These are phyloP conservation scores for Aspergillus sclerotiicarbonarius DNA, from an alignment of 495 filamentous ascomycete species.

Conservation along the genomic window DNA sequence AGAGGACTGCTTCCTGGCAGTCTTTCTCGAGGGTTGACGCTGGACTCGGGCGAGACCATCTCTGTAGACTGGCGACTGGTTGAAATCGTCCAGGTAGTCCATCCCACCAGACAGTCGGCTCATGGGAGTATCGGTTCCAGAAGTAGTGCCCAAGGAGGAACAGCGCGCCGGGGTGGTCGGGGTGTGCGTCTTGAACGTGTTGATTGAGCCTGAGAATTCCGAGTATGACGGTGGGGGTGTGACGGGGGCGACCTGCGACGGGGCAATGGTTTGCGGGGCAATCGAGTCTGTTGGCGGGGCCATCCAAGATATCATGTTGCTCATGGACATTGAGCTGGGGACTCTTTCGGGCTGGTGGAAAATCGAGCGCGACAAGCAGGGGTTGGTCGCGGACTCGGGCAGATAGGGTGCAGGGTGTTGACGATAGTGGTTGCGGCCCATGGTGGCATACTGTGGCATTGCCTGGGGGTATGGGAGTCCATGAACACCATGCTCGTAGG, in stretches of 20 bases:
- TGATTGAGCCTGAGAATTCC: constrained; percentile 38
- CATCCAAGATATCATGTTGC: constrained; percentile 45
- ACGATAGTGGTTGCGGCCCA: constrained; percentile 40
- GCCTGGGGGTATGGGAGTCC: constrained; percentile 36
- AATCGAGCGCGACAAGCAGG: constrained; percentile 44
- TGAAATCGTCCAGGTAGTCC: constrained; percentile 42
- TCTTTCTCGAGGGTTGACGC: constrained; percentile 36
- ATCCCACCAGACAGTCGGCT: constrained; percentile 37
- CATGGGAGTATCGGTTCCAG: constrained; percentile 39
- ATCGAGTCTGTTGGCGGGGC: constrained; percentile 33
- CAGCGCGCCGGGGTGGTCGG: constrained; percentile 44
- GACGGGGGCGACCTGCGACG: constrained; percentile 36
- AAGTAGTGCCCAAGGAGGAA: constrained; percentile 37
- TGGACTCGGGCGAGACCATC: constrained; percentile 35
- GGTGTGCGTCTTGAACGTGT: constrained; percentile 40
- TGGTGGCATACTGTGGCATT: constrained; percentile 39
- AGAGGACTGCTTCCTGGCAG: constrained; percentile 37
- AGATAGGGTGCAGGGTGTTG: constrained; percentile 36
- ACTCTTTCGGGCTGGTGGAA: constrained; percentile 43
- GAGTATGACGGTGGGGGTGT: constrained; percentile 45
- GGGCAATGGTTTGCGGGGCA: constrained; percentile 41
- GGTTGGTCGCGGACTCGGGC: constrained; percentile 43
- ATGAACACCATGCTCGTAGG: constrained; percentile 30
- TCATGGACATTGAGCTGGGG: constrained; percentile 43
- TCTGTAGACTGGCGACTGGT: constrained; percentile 37